Percentiles rank a stretch among this genome's conserved stretches.
Conservation (phyloP, 148 eudicot species). For the Rheum nobile region DNA sequence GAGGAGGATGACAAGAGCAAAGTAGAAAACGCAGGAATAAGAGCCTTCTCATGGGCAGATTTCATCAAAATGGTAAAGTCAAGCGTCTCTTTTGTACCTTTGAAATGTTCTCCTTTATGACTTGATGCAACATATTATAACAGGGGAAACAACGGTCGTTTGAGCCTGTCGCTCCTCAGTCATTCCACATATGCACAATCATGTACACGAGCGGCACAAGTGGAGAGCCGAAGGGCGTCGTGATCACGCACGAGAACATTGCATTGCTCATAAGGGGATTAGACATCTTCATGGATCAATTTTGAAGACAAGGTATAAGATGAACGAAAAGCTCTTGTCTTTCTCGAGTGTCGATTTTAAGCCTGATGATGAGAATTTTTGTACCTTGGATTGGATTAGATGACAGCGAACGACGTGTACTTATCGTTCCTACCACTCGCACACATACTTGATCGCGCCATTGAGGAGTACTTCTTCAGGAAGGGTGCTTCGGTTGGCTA, state of each 20-base stretch:
- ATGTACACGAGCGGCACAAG: conserved; percentile 99
- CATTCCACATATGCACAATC: conserved; percentile 59
- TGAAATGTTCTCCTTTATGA: background rate
- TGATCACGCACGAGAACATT: conserved; percentile 75
- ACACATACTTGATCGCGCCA: conserved; percentile 86
- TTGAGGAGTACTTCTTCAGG: conserved; percentile 88
- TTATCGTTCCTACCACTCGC: conserved; percentile 93
- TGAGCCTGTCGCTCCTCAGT: conserved; percentile 49
- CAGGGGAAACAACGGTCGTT: conserved; percentile 61
- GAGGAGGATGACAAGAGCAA: conserved; percentile 38
- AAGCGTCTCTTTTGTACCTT: background rate
- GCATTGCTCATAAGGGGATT: conserved; percentile 45
- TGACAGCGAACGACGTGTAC: conserved; percentile 88
- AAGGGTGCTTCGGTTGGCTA: conserved; percentile 98
- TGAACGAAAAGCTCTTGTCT: conserved; percentile 22
- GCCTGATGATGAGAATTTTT: background rate
- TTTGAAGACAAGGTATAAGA: conserved; percentile 78
- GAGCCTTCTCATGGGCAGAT: conserved; percentile 63
- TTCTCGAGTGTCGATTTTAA: background rate
- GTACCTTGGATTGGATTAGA: conserved; percentile 59
- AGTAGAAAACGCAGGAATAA: conserved; percentile 38
- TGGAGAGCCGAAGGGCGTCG: conserved; percentile 96
- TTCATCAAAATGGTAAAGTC: conserved; percentile 46
- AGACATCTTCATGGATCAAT: conserved; percentile 72
- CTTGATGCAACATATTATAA: background rate